These are phyloP conservation scores for Panellus pusillus DNA, from an alignment of 768 basidiomycete species.

Conservation along the genomic window DNA sequence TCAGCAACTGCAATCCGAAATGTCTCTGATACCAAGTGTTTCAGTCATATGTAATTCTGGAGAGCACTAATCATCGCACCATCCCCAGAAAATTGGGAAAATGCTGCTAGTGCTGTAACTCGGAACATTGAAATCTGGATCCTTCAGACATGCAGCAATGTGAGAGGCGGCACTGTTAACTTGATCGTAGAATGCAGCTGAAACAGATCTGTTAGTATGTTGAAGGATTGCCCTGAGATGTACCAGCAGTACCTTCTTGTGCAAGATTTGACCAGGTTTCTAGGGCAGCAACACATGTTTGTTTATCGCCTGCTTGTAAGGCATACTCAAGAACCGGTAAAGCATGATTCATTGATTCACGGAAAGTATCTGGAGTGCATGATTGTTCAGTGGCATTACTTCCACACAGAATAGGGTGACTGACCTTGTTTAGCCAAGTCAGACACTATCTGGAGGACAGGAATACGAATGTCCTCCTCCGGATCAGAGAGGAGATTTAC, in stretches of 20 bases:
- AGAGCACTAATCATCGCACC: background rate
- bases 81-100: constrained; percentile 1
- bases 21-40: background rate
- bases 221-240: background rate
- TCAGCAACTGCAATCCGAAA: background rate
- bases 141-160: background rate
- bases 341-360: background rate
- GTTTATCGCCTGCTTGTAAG: background rate
- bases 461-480: background rate
- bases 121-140: background rate
- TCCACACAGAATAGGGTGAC: background rate
- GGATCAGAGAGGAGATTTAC: background rate
- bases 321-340: background rate
- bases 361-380: background rate
- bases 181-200: background rate
- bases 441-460: background rate
- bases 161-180: background rate
- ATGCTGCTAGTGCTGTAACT: background rate
- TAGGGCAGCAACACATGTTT: background rate
- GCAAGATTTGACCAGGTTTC: background rate
- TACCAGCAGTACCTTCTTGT: background rate
- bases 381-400: background rate
- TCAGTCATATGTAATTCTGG: background rate
- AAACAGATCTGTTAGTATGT: background rate
- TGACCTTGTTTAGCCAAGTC: background rate